These are phyloP conservation scores for Amanita subjunquillea DNA, from an alignment of 768 basidiomycete species.

Conservation along the genomic window DNA sequence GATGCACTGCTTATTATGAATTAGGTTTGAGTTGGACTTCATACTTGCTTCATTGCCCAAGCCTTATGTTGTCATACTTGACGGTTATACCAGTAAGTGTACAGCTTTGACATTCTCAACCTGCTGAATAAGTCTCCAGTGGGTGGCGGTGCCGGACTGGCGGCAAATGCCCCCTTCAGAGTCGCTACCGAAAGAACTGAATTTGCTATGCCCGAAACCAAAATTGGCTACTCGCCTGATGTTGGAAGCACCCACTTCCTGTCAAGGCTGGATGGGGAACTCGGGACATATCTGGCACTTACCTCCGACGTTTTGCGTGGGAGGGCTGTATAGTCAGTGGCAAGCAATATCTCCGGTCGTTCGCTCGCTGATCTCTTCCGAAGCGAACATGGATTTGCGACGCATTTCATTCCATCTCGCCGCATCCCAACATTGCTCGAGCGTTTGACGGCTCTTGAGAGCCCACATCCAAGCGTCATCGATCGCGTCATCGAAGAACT, in stretches of 20 bases:
- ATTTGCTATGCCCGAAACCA: conserved; percentile 96
- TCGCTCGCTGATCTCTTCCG: neutral
- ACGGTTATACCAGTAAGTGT: conserved; percentile 82
- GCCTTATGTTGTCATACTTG: conserved; percentile 86
- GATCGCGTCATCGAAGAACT: conserved; percentile 60
- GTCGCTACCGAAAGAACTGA: conserved; percentile 88
- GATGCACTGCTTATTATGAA: conserved; percentile 7
- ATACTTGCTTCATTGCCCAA: conserved; percentile 61
- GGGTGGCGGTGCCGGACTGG: conserved; percentile 92
- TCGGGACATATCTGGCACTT: conserved; percentile 91
- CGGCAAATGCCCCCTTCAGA: conserved; percentile 76
- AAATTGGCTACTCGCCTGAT: conserved; percentile 85
- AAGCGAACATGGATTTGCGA: conserved; percentile 89
- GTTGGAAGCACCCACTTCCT: conserved; percentile 90
- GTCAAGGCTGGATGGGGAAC: conserved; percentile 78
- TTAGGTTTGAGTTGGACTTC: conserved; percentile 75
- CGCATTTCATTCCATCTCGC: conserved; percentile 80
- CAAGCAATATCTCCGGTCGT: neutral
- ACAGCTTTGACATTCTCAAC: conserved; percentile 7
- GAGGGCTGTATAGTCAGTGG: conserved; percentile 75
- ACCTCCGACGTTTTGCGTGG: conserved; percentile 68
- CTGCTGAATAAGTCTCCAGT: conserved; percentile 34
- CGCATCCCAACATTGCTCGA: conserved; percentile 63
- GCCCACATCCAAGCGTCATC: conserved; percentile 27
- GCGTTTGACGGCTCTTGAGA: conserved; percentile 49